phyloP scores from a whole-genome alignment of 1,284 basidiomycete species.

The Serendipita sp. region DNA sequence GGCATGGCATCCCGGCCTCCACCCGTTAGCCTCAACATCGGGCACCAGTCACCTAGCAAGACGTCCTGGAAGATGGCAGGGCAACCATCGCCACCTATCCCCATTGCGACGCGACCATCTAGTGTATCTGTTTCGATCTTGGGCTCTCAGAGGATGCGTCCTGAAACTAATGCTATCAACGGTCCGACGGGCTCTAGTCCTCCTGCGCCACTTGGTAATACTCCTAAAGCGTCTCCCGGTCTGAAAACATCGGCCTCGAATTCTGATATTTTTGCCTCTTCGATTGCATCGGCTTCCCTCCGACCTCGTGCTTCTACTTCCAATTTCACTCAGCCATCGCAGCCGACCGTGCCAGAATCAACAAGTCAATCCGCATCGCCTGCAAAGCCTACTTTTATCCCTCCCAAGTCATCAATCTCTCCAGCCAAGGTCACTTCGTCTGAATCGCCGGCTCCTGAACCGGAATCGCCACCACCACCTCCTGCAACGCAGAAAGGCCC shows the following conservation, averaged over 20 bases:
- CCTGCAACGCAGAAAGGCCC: background rate
- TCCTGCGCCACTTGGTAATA: background rate
- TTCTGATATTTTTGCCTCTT: background rate
- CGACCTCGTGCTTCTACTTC: background rate
- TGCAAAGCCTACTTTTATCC: background rate
- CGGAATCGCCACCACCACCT: background rate
- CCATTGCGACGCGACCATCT: background rate
- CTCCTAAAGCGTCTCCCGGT: background rate
- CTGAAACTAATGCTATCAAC: background rate
- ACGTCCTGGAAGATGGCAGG: background rate
- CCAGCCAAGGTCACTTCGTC: background rate
- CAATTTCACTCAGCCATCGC: background rate
- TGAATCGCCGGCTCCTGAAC: background rate
- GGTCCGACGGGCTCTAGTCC: background rate
- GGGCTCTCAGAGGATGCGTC: background rate
- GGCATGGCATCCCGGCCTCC: background rate
- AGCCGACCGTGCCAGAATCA: background rate
- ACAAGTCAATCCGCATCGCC: background rate
- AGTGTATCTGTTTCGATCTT: background rate
- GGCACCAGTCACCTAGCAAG: background rate
- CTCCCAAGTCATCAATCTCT: background rate
- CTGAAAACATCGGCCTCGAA: background rate
- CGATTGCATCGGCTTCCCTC: background rate
- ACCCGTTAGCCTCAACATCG: background rate
- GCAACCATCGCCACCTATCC: conserved; percentile 1